Evolutionary conservation across 345 rosid genomes (phyloP), one percentile per base, ranked within the genome.

Genomic region (Acer campestre): DNA sequence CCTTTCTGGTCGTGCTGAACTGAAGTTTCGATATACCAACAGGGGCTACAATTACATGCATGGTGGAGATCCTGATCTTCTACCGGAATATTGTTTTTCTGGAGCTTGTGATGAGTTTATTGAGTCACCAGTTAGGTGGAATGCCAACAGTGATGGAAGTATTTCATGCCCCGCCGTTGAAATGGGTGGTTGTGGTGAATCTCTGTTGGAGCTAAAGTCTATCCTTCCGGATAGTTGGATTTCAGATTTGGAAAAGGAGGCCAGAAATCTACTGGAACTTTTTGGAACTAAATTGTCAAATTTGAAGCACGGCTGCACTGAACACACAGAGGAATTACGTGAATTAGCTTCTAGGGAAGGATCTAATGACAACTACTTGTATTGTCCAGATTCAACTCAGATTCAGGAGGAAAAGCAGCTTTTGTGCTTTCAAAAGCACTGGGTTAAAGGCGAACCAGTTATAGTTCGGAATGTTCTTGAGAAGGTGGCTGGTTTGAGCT

Each of bases 371-470:
- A 93, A 92, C 81, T 79, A 78, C 81, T 82, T 95, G 67, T 93
- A 85, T 63, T 91, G 84, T 74, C 93, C 98, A 46, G 59, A 82
- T 55, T 82, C 83, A 66, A 49, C 62, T 38, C 88, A 79, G 31
- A 79, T 81, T 71, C 78, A 79, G 65, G 81, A 81, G 66, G 82
- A 81, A 70, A 86, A 81, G 61, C 87, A 77, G 56, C 85, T 93
- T 82, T 38, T 35, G 9, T 69, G 76, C 80, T 95, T 95, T 76
- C 94, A 85, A 82, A 84, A 80, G 63, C 92, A 87, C 67, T 93
- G 98, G 98, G 77, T 78, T 67, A 92, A 86, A 77, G 98, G 99
- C 22, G 94, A 95, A 81, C 99, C 97, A 0, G 86, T 95, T 51
- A 90, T 93, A 0, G 97, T 91, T 67, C 84, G 77, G 42, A 82